These are phyloP conservation scores for Massariosphaeria phaeospora DNA, from an alignment of 495 filamentous ascomycete genomes.

Conservation along the genomic window DNA sequence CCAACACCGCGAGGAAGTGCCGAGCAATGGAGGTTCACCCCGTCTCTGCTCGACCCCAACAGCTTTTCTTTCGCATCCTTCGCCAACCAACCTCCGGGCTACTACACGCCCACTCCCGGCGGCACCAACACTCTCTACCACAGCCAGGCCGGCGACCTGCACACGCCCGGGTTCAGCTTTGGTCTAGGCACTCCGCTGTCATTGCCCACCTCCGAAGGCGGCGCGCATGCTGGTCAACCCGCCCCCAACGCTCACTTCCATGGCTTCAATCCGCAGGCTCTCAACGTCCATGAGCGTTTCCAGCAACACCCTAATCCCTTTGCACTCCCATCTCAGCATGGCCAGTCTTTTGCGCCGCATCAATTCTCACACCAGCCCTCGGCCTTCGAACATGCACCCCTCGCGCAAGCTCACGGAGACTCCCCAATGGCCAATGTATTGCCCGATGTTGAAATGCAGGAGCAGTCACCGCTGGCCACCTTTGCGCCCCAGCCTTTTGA, in stretches of 20 bases:
- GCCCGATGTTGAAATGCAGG: conserved; percentile 42
- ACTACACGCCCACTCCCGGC: conserved; percentile 84
- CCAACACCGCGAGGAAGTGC: conserved; percentile 69
- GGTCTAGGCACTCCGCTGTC: conserved; percentile 82
- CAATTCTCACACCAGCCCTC: conserved; percentile 73
- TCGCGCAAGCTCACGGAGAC: conserved; percentile 60
- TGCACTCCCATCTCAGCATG: conserved; percentile 48
- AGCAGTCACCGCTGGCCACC: conserved; percentile 37
- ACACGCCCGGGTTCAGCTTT: conserved; percentile 69
- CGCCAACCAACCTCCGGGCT: conserved; percentile 71
- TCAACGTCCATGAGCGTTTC: conserved; percentile 62
- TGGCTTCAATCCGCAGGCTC: conserved; percentile 50
- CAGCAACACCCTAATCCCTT: conserved; percentile 73
- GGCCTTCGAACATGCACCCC: conserved; percentile 58
- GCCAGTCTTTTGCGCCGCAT: conserved; percentile 69
- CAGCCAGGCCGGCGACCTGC: conserved; percentile 80
- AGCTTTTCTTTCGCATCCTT: conserved; percentile 73
- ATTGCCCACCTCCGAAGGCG: conserved; percentile 60
- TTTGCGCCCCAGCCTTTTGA: conserved; percentile 37
- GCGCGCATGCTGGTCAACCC: conserved; percentile 49
- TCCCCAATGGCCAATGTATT: conserved; percentile 55
- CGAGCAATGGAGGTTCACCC: conserved; percentile 79
- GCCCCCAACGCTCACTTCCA: conserved; percentile 49
- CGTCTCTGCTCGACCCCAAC: conserved; percentile 78
- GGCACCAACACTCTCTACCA: conserved; percentile 80